Conservation (phyloP, 208 protist genomes). For the Zelonia costaricensis region DNA sequence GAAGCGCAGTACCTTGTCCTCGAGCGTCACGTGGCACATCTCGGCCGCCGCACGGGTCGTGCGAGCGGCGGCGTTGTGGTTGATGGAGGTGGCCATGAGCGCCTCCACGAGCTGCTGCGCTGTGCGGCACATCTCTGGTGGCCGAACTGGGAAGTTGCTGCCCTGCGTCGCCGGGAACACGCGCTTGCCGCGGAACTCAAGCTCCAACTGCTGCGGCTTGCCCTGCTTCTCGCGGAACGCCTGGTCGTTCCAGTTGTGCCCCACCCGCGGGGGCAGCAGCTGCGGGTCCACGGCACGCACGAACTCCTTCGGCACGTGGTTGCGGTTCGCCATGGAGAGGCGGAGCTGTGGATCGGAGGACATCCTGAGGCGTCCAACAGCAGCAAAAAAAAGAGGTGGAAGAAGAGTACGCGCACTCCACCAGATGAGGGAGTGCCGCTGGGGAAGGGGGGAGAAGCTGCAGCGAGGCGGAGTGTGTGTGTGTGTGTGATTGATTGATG, state of each 20-base stretch:
- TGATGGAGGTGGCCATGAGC: constrained; percentile 29
- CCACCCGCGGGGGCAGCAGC: constrained; percentile 80
- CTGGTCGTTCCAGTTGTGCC: constrained; percentile 90
- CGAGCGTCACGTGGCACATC: constrained; percentile 70
- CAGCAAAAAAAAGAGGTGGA: background rate
- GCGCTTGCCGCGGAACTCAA: constrained; percentile 76
- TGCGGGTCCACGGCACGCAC: constrained; percentile 70
- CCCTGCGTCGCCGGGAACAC: constrained; percentile 50
- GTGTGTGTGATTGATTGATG: too few relatives aligned
- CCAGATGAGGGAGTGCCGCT: too few relatives aligned
- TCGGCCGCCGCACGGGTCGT: constrained; percentile 15
- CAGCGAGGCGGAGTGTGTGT: too few relatives aligned
- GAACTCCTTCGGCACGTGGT: constrained; percentile 79
- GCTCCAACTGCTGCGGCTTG: constrained; percentile 84
- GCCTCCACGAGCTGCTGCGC: constrained; percentile 80
- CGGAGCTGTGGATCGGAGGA: constrained; percentile 29
- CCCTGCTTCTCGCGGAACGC: constrained; percentile 81
- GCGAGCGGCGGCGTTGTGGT: constrained; percentile 17
- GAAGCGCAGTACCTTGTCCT: constrained; percentile 96
- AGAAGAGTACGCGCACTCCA: too few relatives aligned
- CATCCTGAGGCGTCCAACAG: constrained; percentile 9
- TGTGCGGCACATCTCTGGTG: constrained; percentile 51
- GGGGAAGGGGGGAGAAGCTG: too few relatives aligned
- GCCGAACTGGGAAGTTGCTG: constrained; percentile 40
- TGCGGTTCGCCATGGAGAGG: constrained; percentile 32